Conservation (phyloP, 495 filamentous ascomycete species). For the Barbatosphaeria neglecta region DNA sequence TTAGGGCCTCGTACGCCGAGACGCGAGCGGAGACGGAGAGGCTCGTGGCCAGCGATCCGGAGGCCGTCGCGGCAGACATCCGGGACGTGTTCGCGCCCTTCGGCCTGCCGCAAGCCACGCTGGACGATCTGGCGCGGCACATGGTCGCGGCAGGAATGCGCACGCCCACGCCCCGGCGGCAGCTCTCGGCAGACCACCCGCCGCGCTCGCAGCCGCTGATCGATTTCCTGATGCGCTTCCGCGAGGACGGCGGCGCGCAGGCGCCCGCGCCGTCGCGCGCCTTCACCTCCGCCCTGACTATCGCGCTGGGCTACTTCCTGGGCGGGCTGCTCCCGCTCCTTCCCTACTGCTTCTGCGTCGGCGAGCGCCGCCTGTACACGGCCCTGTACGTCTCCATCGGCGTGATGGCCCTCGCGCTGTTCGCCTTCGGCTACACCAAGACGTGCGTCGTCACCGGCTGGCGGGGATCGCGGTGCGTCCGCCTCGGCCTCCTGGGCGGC, state of each 20-base stretch:
- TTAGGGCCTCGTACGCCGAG: constrained; percentile 9
- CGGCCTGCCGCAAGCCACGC: constrained; percentile 1
- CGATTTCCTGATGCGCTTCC: constrained; percentile 42
- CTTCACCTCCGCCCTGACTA: constrained; percentile 36
- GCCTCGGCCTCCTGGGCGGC: constrained; percentile 19
- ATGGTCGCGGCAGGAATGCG: no score
- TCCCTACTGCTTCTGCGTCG: constrained; percentile 41
- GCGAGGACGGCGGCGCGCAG: constrained; percentile 31
- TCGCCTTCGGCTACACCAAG: constrained; percentile 42
- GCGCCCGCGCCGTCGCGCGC: constrained; percentile 26
- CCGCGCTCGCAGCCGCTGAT: constrained; percentile 24
- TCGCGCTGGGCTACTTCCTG: constrained; percentile 40
- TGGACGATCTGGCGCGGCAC: constrained; percentile 23
- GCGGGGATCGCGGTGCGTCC: constrained; percentile 8
- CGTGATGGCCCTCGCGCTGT: constrained; percentile 38
- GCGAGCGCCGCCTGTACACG: constrained; percentile 17
- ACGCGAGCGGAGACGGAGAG: constrained; percentile 1
- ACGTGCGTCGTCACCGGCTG: constrained; percentile 26
- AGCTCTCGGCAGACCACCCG: no score
- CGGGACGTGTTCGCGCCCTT: constrained; percentile 1
- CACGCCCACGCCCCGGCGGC: no score
- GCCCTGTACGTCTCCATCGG: constrained; percentile 37
- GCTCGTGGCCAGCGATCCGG: not conserved
- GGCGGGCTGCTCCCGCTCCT: constrained; percentile 45
- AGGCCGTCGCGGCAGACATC: not conserved